These are phyloP conservation scores for Trichocladium antarcticum DNA, from an alignment of 495 filamentous ascomycete genomes.

Conservation along the genomic window DNA sequence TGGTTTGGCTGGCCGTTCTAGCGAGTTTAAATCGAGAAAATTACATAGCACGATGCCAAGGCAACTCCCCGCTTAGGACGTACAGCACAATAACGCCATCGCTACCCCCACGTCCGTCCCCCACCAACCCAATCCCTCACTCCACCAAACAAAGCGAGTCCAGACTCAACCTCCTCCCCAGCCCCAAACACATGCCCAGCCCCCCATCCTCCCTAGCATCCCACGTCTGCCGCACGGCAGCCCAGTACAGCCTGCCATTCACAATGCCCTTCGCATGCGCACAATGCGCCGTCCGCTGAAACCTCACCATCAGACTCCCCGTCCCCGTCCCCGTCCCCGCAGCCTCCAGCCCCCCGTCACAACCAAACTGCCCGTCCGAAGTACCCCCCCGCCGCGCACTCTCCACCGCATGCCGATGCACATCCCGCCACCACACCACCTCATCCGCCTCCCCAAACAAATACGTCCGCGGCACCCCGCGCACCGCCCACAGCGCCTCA, in stretches of 20 bases:
- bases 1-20: too few species aligned
- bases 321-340: background rate
- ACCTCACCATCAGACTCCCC: conserved; percentile 22
- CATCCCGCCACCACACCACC: conserved; percentile 25
- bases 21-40: too few species aligned
- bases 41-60: too few species aligned
- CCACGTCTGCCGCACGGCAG: conserved; percentile 17
- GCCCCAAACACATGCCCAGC: background rate
- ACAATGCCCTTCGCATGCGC: conserved; percentile 17
- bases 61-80: too few species aligned
- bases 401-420: conserved; percentile 23
- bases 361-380: background rate
- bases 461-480: conserved; percentile 18
- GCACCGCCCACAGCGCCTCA: conserved; percentile 13
- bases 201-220: conserved; percentile 11
- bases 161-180: conserved; percentile 1
- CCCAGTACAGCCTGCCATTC: conserved; percentile 19
- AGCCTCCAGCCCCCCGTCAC: background rate
- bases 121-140: background rate
- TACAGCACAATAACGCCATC: too few species aligned
- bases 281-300: conserved; percentile 25
- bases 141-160: background rate
- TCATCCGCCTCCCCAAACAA: conserved; percentile 29
- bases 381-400: background rate
- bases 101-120: too few species aligned